These are phyloP conservation scores for Raffaelea albimanens DNA, from an alignment of 2,329 filamentous ascomycete genomes.

Conservation along the genomic window DNA sequence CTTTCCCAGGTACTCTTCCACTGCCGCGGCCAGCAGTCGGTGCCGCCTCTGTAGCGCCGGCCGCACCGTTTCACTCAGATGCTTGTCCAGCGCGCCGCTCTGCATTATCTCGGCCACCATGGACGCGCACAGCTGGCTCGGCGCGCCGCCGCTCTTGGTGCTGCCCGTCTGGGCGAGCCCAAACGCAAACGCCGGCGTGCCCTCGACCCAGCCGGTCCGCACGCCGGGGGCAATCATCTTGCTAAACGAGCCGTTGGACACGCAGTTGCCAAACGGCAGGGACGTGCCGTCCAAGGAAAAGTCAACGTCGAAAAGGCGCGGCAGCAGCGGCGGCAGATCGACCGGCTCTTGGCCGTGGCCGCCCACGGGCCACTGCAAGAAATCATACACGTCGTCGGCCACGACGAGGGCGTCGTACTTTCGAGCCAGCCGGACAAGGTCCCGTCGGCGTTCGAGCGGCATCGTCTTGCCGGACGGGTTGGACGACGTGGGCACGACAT, in stretches of 20 bases:
- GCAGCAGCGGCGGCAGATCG: slow-evolving; percentile 37
- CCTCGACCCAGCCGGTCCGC: slow-evolving; percentile 83
- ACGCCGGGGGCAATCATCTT: slow-evolving; percentile 78
- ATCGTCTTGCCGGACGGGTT: slow-evolving; percentile 85
- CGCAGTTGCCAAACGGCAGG: slow-evolving; percentile 59
- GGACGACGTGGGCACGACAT: slow-evolving; percentile 77
- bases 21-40: slow-evolving; percentile 45
- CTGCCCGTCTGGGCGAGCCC: slow-evolving; percentile 44
- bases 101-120: slow-evolving; percentile 39
- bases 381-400: slow-evolving; percentile 89
- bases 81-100: slow-evolving; percentile 32
- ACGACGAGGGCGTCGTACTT: slow-evolving; percentile 74
- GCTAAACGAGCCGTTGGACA: slow-evolving; percentile 84
- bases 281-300: slow-evolving; percentile 47
- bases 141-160: slow-evolving; percentile 47
- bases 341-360: slow-evolving; percentile 7
- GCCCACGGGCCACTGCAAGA: slow-evolving; percentile 63
- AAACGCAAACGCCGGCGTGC: slow-evolving; percentile 42
- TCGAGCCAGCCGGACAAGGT: slow-evolving; percentile 67
- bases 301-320: slow-evolving; percentile 73
- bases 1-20: slow-evolving; percentile 44
- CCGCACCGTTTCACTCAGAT: slow-evolving; percentile 31
- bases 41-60: slow-evolving; percentile 40
- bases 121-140: slow-evolving; percentile 38
- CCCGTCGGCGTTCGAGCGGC: slow-evolving; percentile 55